phyloP scores from a whole-genome alignment of 2,329 filamentous ascomycete genomes.

The Colletotrichum siamense region DNA sequence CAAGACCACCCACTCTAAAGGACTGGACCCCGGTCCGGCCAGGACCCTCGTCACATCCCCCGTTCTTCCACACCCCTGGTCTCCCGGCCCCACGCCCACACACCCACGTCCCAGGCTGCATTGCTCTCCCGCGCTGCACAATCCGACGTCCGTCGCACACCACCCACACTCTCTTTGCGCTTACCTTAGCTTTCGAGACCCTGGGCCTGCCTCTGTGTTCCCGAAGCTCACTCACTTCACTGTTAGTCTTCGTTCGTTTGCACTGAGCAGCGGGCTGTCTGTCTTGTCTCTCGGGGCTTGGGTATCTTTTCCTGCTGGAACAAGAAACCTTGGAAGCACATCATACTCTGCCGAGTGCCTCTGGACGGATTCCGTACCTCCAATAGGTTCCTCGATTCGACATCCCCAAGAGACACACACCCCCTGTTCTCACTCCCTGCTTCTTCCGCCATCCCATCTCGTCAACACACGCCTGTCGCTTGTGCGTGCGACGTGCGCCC shows the following conservation, averaged over 20 bases:
- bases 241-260: not conserved
- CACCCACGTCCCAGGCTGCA: not conserved
- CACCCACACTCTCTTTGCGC: not conserved
- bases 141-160: not conserved
- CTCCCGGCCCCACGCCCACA: slow-evolving; percentile 18
- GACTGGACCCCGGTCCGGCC: not conserved
- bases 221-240: not conserved
- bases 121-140: not conserved
- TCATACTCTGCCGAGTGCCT: not conserved
- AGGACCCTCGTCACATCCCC: not conserved
- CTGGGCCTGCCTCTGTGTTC: not conserved
- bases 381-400: not conserved
- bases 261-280: not conserved
- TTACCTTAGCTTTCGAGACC: not conserved
- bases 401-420: not conserved
- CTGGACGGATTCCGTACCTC: not conserved
- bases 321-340: not conserved
- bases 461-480: not conserved
- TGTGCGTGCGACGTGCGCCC: not conserved
- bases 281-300: not conserved
- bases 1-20: not conserved
- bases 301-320: not conserved
- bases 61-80: slow-evolving; percentile 3
- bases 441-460: slow-evolving; percentile 16
- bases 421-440: not conserved